phyloP scores from a whole-genome alignment of 441 rosid species.

The Brassica hybrid region DNA sequence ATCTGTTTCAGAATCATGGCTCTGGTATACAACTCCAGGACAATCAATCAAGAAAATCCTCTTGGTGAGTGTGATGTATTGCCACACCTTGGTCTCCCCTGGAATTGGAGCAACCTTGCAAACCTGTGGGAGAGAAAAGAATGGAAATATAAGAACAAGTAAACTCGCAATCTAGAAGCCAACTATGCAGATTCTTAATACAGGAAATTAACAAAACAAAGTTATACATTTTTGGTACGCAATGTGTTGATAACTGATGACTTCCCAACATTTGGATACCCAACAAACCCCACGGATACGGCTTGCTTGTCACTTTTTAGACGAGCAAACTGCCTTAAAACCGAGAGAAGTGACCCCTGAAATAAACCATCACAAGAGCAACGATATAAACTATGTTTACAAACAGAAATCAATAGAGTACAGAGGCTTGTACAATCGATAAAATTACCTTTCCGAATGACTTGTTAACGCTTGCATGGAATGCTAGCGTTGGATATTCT shows the following conservation, averaged over 20 bases:
- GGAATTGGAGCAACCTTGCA: constrained; percentile 99
- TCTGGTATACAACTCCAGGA: constrained; percentile 97
- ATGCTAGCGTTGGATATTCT: constrained; percentile 94
- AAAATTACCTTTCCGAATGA: constrained; percentile 87
- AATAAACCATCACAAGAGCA: background rate
- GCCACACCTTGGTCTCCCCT: constrained; percentile 99
- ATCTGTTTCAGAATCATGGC: constrained; percentile 84
- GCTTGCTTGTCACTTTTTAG: constrained; percentile 95
- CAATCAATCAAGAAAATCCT: constrained; percentile 93
- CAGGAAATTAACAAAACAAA: background rate
- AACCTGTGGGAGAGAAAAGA: constrained; percentile 51
- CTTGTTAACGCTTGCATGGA: constrained; percentile 93
- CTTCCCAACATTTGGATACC: constrained; percentile 97
- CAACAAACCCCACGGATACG: constrained; percentile 92
- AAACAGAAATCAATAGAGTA: background rate
- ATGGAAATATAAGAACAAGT: background rate
- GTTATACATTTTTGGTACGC: constrained; percentile 80
- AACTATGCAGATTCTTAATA: background rate
- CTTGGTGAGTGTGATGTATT: constrained; percentile 88
- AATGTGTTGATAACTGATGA: constrained; percentile 95
- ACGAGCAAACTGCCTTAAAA: constrained; percentile 90
- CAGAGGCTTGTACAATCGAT: background rate
- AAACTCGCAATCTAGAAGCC: background rate
- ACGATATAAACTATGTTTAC: background rate
- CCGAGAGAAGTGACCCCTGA: constrained; percentile 94